phyloP scores from a whole-genome alignment of 345 rosid species.

The Passiflora organensis region DNA sequence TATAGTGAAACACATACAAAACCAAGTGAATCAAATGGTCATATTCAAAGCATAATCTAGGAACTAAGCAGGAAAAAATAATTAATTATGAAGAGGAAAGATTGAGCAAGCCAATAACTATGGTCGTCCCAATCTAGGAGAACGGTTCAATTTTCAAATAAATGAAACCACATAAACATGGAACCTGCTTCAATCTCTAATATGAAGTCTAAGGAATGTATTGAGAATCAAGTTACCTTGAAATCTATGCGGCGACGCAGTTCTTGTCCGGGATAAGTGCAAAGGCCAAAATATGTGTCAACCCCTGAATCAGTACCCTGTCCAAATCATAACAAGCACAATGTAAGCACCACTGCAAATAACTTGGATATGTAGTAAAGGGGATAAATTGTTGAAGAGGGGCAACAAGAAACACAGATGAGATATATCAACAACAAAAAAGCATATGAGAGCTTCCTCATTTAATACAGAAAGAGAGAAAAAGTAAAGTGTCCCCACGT shows the following conservation, averaged over 20 bases:
- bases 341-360: not conserved
- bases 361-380: not conserved
- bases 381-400: not conserved
- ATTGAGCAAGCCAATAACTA: not conserved
- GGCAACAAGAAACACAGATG: not conserved
- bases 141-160: not conserved
- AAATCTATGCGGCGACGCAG: constrained; percentile 79
- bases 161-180: not conserved
- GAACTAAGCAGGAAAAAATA: not conserved
- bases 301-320: constrained; percentile 91
- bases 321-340: constrained; percentile 2
- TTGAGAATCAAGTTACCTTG: constrained; percentile 34
- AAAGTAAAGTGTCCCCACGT: no score
- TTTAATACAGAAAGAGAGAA: no score
- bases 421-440: not conserved
- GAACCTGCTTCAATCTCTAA: not conserved
- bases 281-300: constrained; percentile 86
- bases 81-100: not conserved
- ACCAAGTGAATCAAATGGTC: not conserved
- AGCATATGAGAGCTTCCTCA: no score
- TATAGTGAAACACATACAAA: constrained; percentile 15
- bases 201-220: not conserved
- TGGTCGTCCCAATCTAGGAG: no score
- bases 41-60: not conserved
- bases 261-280: constrained; percentile 83